These are phyloP conservation scores for Russula emetica DNA, from an alignment of 768 basidiomycete species.

Conservation along the genomic window DNA sequence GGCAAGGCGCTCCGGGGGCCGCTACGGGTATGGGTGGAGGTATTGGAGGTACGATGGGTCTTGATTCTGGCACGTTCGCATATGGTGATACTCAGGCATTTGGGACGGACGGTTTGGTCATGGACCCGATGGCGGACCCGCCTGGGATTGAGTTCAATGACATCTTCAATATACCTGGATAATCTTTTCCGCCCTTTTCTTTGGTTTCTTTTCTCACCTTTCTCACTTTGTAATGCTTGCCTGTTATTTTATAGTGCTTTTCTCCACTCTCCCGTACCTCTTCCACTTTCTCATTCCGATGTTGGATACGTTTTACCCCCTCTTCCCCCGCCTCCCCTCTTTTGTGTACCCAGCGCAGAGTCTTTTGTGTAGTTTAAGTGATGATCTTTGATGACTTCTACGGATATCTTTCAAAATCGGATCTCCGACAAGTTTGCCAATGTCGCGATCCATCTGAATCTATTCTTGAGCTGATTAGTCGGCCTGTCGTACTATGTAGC, in stretches of 20 bases:
- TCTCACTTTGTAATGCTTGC: constrained; percentile 6
- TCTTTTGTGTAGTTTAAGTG: constrained; percentile 22
- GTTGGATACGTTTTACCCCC: neutral
- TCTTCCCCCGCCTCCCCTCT: neutral
- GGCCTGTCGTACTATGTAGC: neutral
- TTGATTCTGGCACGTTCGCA: constrained; percentile 15
- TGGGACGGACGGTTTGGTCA: constrained; percentile 19
- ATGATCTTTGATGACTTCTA: constrained; percentile 21
- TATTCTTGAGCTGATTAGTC: no score
- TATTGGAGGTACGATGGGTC: constrained; percentile 17
- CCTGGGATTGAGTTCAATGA: constrained; percentile 28
- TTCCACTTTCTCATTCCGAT: neutral
- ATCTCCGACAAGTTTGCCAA: neutral
- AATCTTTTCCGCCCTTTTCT: neutral
- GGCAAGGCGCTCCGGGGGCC: constrained; percentile 7
- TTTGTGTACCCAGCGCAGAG: constrained; percentile 9
- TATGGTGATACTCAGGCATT: constrained; percentile 19
- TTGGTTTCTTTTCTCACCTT: neutral
- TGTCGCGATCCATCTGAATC: neutral
- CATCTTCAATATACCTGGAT: constrained; percentile 27
- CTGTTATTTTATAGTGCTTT: constrained; percentile 6
- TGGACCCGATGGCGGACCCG: constrained; percentile 22
- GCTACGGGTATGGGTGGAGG: constrained; percentile 17
- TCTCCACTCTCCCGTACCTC: neutral
- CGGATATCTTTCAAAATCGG: constrained; percentile 5